Percentiles rank a stretch among this genome's conserved stretches.
Evolutionary conservation across 495 filamentous ascomycete genomes (phyloP).

Genomic region (Cercophora sp.): DNA sequence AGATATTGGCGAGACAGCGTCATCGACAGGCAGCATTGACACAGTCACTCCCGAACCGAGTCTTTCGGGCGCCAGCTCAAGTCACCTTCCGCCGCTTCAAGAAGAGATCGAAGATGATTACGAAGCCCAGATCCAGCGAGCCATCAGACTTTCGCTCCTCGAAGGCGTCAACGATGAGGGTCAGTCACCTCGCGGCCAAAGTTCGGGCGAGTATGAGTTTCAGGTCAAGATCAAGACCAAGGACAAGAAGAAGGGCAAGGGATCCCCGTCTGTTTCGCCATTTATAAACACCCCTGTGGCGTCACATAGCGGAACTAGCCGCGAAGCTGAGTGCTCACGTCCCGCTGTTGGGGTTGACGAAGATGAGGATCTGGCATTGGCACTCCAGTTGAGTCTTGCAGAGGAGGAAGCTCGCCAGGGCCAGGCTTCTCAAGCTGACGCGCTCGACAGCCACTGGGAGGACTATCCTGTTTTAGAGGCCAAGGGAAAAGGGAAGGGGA

Average conservation of each 20-base stretch:
- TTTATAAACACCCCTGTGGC: slow-evolving; percentile 28
- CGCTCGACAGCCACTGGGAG: slow-evolving; percentile 4
- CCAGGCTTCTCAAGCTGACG: neutral
- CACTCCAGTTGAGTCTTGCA: slow-evolving; percentile 77
- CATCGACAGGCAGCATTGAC: slow-evolving; percentile 39
- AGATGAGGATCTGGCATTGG: slow-evolving; percentile 77
- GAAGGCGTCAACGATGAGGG: slow-evolving; percentile 44
- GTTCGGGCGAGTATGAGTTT: slow-evolving; percentile 45
- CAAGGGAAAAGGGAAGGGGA: slow-evolving; percentile 38
- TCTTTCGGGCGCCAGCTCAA: slow-evolving; percentile 40
- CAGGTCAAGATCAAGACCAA: slow-evolving; percentile 50
- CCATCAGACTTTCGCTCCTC: slow-evolving; percentile 72
- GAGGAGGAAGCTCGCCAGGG: slow-evolving; percentile 58
- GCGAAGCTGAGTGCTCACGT: neutral
- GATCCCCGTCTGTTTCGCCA: slow-evolving; percentile 33
- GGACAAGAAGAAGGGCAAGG: slow-evolving; percentile 34
- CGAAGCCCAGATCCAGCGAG: slow-evolving; percentile 74
- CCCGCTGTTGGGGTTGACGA: slow-evolving; percentile 19
- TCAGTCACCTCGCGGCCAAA: slow-evolving; percentile 25
- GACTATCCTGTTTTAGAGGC: slow-evolving; percentile 54
- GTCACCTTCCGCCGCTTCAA: slow-evolving; percentile 20
- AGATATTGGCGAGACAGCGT: slow-evolving; percentile 48
- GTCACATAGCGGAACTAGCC: slow-evolving; percentile 19
- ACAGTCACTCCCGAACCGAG: slow-evolving; percentile 50
- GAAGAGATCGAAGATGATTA: slow-evolving; percentile 56